Conservation (phyloP, 306 rosid species). For the Cucurbita moschata region DNA sequence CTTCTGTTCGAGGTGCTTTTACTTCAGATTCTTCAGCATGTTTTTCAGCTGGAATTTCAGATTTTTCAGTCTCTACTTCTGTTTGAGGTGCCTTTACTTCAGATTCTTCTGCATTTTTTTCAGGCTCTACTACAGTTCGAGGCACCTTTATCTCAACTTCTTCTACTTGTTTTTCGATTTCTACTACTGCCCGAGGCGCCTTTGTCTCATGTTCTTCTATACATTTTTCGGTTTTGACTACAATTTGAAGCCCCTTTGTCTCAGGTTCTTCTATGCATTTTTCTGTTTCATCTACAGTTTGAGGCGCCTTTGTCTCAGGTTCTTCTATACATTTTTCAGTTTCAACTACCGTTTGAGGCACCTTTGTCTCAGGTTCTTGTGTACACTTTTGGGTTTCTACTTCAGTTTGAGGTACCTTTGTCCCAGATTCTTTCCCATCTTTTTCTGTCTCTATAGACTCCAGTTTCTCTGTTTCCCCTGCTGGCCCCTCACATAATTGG, state of each 20-base stretch:
- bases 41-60: neutral
- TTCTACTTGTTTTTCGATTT: neutral
- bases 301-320: neutral
- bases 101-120: neutral
- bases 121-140: neutral
- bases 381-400: neutral
- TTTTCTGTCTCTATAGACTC: neutral
- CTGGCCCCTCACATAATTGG: neutral
- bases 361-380: neutral
- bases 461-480: neutral
- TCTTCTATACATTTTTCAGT: neutral
- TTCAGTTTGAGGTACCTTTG: neutral
- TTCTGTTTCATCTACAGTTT: neutral
- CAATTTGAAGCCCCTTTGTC: neutral
- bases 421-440: neutral
- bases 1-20: neutral
- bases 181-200: neutral
- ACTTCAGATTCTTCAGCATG: neutral
- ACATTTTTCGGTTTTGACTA: neutral
- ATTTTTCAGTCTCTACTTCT: neutral
- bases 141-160: neutral
- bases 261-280: neutral
- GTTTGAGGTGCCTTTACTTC: neutral
- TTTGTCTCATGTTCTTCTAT: neutral
- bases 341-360: neutral